Conservation (phyloP, 352 stramenopile species). For the Vaucheria bursata region DNA sequence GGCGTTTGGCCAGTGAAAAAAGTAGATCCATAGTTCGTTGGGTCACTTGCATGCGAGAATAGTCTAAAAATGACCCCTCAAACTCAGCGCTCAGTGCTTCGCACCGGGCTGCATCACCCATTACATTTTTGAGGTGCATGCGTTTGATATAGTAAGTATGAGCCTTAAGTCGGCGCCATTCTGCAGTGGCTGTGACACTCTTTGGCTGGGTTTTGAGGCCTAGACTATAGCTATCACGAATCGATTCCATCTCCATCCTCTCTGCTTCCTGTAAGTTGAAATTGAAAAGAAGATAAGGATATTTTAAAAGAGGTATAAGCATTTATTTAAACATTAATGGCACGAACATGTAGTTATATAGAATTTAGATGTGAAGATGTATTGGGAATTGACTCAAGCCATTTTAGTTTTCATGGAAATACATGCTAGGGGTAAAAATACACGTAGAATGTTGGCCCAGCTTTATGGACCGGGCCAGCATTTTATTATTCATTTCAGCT, state of each 20-base stretch:
- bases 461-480: too few species aligned
- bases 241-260: slow-evolving; percentile 20
- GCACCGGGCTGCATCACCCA: slow-evolving; percentile 67
- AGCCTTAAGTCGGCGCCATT: slow-evolving; percentile 25
- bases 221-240: slow-evolving; percentile 32
- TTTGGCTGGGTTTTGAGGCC: slow-evolving; percentile 12
- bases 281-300: neutral
- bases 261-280: slow-evolving; percentile 8
- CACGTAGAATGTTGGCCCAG: too few species aligned
- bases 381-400: neutral
- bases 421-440: too few species aligned
- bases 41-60: slow-evolving; percentile 71
- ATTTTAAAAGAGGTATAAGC: neutral
- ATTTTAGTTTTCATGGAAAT: neutral
- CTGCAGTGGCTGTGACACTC: slow-evolving; percentile 17
- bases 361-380: neutral
- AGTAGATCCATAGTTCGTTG: neutral
- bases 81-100: slow-evolving; percentile 77
- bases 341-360: neutral
- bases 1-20: neutral
- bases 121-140: slow-evolving; percentile 31
- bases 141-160: slow-evolving; percentile 23
- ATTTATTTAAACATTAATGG: neutral
- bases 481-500: too few species aligned
- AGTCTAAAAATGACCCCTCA: slow-evolving; percentile 85